These are phyloP conservation scores for Nemania sp. DNA, from an alignment of 2,329 filamentous ascomycete genomes.

Conservation along the genomic window DNA sequence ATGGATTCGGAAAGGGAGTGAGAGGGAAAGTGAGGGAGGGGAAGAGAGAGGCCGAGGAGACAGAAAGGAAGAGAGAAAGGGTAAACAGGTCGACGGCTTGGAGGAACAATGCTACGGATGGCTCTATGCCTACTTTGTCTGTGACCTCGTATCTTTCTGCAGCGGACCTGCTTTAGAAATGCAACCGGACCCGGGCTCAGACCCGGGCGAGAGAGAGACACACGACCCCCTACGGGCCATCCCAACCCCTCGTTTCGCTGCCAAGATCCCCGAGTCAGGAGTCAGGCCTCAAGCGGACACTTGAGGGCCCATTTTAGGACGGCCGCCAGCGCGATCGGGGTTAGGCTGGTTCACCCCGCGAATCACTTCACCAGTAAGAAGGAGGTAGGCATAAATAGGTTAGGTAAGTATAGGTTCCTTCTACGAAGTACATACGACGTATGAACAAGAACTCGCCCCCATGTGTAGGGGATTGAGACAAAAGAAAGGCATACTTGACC, in stretches of 20 bases:
- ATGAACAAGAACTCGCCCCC: no score
- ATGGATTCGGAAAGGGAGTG: conserved; percentile 4
- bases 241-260: conserved; percentile 27
- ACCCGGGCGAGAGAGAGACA: conserved; percentile 1
- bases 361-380: neutral
- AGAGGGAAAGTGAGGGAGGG: neutral
- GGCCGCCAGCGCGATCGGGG: conserved; percentile 12
- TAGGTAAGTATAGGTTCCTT: no score
- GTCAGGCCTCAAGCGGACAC: conserved; percentile 23
- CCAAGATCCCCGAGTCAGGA: conserved; percentile 11
- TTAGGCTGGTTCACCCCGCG: conserved; percentile 13
- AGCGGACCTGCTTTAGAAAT: conserved; percentile 3
- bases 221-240: neutral
- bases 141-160: conserved; percentile 16
- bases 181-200: neutral
- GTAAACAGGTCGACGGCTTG: conserved; percentile 1
- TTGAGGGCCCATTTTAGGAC: conserved; percentile 24
- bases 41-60: neutral
- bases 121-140: conserved; percentile 18
- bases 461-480: no score
- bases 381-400: no score
- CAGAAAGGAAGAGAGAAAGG: neutral
- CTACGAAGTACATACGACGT: no score
- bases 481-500: neutral
- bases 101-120: conserved; percentile 1